Conservation (phyloP, 768 basidiomycete genomes). For the Trametes maxima region DNA sequence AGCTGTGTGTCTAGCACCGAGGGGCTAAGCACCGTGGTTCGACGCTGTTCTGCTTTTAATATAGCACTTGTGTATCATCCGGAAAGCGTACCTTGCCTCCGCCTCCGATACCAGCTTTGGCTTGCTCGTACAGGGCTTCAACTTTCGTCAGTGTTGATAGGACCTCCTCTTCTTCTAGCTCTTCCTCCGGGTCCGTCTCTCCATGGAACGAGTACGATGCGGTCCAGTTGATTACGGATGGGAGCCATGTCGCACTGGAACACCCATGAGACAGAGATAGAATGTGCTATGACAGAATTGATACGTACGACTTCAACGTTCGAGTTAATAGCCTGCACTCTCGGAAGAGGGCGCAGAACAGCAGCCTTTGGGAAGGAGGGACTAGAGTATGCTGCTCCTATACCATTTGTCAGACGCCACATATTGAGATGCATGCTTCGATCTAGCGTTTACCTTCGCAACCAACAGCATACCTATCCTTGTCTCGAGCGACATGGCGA, state of each 20-base stretch:
- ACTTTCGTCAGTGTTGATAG: conserved; percentile 45
- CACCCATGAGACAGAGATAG: not conserved
- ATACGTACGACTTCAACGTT: conserved; percentile 61
- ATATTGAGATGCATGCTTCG: not conserved
- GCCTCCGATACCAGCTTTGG: conserved; percentile 47
- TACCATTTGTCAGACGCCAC: not conserved
- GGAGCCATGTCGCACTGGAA: conserved; percentile 30
- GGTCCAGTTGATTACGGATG: conserved; percentile 33
- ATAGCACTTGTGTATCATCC: not conserved
- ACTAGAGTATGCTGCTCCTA: conserved; percentile 58
- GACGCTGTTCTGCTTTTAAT: conserved; percentile 36
- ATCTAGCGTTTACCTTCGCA: conserved; percentile 48
- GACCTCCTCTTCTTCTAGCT: conserved; percentile 39
- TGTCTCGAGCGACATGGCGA: conserved; percentile 57
- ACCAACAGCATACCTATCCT: conserved; percentile 58
- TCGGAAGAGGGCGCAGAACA: conserved; percentile 62
- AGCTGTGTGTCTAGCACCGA: conserved; percentile 4
- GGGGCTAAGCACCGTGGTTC: conserved; percentile 41
- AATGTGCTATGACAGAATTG: not conserved
- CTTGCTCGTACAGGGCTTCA: conserved; percentile 53
- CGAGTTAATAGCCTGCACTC: conserved; percentile 65
- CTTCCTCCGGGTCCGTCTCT: conserved; percentile 36
- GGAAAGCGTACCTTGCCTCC: conserved; percentile 42
- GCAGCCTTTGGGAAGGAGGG: conserved; percentile 58
- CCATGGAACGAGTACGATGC: conserved; percentile 37